Evolutionary conservation across 306 rosid species (phyloP).

Genomic region (Glycine tomentella): DNA sequence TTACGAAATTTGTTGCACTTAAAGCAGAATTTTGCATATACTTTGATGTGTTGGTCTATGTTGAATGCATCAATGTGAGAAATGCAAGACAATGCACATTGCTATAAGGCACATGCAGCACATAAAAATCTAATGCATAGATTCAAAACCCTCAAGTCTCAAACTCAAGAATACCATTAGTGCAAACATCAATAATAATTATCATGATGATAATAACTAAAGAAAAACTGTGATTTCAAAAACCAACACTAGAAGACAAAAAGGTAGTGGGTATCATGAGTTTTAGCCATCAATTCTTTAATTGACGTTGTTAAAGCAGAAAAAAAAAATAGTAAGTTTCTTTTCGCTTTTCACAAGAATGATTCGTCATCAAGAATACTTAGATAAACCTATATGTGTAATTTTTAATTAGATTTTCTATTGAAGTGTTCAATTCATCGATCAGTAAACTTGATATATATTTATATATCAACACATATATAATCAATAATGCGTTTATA

Average conservation of each 20-base stretch:
- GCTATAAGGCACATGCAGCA: not conserved
- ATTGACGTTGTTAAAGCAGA: slow-evolving; percentile 43
- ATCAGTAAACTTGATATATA: not conserved
- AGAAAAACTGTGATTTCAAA: slow-evolving; percentile 8
- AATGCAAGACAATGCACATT: not conserved
- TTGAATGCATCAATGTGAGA: not conserved
- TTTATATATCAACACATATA: not conserved
- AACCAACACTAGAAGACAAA: slow-evolving; percentile 23
- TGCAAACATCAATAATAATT: too few species aligned
- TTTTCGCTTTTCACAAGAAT: slow-evolving; percentile 21
- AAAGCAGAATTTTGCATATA: not conserved
- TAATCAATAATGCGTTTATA: not conserved
- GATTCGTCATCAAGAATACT: slow-evolving; percentile 11
- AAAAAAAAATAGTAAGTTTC: not conserved
- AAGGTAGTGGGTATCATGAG: slow-evolving; percentile 15
- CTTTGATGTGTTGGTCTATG: too few species aligned
- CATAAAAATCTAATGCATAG: slow-evolving; percentile 18
- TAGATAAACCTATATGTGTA: not conserved
- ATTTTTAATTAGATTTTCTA: not conserved
- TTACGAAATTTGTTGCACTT: not conserved
- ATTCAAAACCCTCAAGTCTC: slow-evolving; percentile 23
- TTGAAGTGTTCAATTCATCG: not conserved
- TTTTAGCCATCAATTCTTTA: slow-evolving; percentile 33
- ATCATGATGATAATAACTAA: slow-evolving; percentile 7
- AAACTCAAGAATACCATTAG: not conserved